Evolutionary conservation across 2,329 filamentous ascomycete genomes (phyloP).

Genomic region (Myotisia sp.): DNA sequence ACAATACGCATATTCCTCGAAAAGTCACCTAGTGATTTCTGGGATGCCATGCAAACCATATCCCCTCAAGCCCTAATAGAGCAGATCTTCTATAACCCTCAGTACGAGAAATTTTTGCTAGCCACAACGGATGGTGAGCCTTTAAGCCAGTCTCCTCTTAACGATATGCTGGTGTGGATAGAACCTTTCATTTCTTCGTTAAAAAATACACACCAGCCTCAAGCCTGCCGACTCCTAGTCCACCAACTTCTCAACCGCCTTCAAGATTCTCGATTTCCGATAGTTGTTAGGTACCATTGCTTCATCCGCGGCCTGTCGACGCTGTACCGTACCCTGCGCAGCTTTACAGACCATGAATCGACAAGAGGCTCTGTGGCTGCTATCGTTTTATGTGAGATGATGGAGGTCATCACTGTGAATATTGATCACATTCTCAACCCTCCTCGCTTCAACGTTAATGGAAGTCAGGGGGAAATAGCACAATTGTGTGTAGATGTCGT

Average conservation of each 20-base stretch:
- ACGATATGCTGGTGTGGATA: slow-evolving; percentile 61
- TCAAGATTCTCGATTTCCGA: slow-evolving; percentile 28
- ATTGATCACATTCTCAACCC: slow-evolving; percentile 46
- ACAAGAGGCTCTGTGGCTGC: slow-evolving; percentile 33
- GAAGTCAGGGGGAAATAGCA: slow-evolving; percentile 39
- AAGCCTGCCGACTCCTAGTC: slow-evolving; percentile 66
- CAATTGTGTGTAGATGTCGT: slow-evolving; percentile 50
- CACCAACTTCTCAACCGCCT: slow-evolving; percentile 55
- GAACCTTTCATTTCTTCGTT: slow-evolving; percentile 64
- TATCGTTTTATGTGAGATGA: slow-evolving; percentile 35
- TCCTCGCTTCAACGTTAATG: slow-evolving; percentile 35
- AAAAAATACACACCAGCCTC: slow-evolving; percentile 57
- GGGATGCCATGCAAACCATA: slow-evolving; percentile 73
- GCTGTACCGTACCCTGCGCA: slow-evolving; percentile 32
- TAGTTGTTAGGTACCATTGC: slow-evolving; percentile 32
- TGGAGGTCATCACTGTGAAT: slow-evolving; percentile 34
- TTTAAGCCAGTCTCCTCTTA: slow-evolving; percentile 42
- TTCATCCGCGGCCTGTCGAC: slow-evolving; percentile 32
- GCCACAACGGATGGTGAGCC: slow-evolving; percentile 40
- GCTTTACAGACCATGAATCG: slow-evolving; percentile 34
- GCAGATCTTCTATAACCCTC: slow-evolving; percentile 61
- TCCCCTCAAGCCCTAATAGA: slow-evolving; percentile 71
- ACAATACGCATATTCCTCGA: slow-evolving; percentile 57
- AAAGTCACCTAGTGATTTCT: slow-evolving; percentile 67
- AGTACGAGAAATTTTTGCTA: slow-evolving; percentile 43